Evolutionary conservation across 2,329 filamentous ascomycete genomes (phyloP), one percentile per base, ranked within the genome.

Genomic region (Periconia sp.): DNA sequence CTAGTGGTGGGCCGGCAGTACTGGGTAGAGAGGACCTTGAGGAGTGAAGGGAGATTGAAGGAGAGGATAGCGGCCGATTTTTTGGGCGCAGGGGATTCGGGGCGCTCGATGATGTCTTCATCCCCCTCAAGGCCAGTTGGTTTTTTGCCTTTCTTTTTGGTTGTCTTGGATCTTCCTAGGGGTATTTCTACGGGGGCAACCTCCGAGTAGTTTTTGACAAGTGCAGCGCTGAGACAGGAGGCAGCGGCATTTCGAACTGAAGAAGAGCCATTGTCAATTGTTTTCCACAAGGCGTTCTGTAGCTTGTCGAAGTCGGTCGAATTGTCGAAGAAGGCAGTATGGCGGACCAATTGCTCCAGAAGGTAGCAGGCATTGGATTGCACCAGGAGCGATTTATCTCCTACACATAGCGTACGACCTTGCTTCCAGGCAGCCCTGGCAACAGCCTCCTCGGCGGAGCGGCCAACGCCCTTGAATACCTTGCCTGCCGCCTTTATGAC

Each of bases 381-480:
- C 8, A 93, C 92, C 33, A 96, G 81, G 2, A 86, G 81, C 3
- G 91, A 90, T 74, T 94, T 97, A 73, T 99, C 95, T 55, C 81
- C 82, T 0, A 86, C 82, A 27, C 89, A 89, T 62, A 89, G 83
- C 72, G 82, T 91, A 58, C 94, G 86, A 23, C 87, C 88, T 71
- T 93, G 90, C 74, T 97, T 99, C 91, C 92, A 97, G 15, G 95
- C 85, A 71, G 97, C 92, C 66, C 92, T 86, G n/a, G 90, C 90
- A 37, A 92, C 81, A 50, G 79, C 80, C 73, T 99, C 94, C 63
- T 99, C 94, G 64, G 93, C 81, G 55, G 90, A 91, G 6, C 81
- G 80, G 51, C 84, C 83, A 27, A 97, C 85, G 72, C 92, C 93
- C 54, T 81, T 82, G 23, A 88, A 81, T 41, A 97, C 83, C 76